Base-by-base conservation (phyloP, 371 early-diverging fungal species). In the Parasitella parasitica region DNA sequence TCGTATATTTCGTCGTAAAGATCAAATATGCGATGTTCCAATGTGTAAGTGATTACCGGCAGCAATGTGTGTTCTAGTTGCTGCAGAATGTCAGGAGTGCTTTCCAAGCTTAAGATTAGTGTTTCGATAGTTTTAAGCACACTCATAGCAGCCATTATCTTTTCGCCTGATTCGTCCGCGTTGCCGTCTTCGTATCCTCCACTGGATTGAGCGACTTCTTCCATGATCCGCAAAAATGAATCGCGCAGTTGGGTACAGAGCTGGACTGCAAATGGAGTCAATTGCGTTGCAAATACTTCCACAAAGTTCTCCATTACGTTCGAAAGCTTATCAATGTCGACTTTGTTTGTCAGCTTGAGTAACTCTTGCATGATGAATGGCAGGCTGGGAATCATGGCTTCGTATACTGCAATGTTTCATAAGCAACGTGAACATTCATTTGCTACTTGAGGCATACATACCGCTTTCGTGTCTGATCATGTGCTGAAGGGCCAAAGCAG, bases 41-140 rank as follows among this genome's bases (percentile, higher is more conserved):
- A 74, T 1, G 93, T 89, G 63, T 81, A 87, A 6, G 78, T 79
- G 49, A 94, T 81, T 2, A 88, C 86, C 1, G 94, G 94, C 57
- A 87, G 64, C 22, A 94, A 64, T 0, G 87, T 81, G 50, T 80
- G 71, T 72, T 97, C 94, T 37, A 96, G 81, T 65, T 85, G 85
- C 43, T 74, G 73, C 15, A 81, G 61, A 11, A 78, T 65, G 39
- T 91, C 91, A 4, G 88, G 88, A 0, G 90, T 80, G 57, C 78
- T 80, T 61, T 90, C 89, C 41, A 91, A 65, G 60, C 88, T 87
- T 37, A 89, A 59, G 18, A 96, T 84, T 54, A 97, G 70, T 2
- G 94, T 91, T 46, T 86, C 84, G 38, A 97, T 86, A n/a, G 96
- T 95, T 70, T 93, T 94, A 18, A 97, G 77, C 4, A 96, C 87